Base-by-base conservation (phyloP, 139 green algal species). In the Spirogloea muscicola region DNA sequence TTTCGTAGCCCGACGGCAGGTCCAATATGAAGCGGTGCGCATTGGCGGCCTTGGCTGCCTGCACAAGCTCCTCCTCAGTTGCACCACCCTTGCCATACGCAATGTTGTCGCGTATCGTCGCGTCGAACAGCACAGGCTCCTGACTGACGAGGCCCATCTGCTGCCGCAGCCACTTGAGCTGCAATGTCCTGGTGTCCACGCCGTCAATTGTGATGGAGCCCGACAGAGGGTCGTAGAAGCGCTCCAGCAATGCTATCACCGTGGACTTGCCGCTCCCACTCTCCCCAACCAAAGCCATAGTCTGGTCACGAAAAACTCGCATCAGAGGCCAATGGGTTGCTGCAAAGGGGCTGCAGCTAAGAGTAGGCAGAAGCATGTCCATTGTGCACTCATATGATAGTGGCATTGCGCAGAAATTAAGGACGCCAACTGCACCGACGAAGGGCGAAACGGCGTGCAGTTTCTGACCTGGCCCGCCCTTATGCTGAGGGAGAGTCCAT, bases 261-360 rank as follows among this genome's bases (percentile, higher is more conserved):
- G 93, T 97, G 43, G 76, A 90, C 85, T 98, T 98, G 80, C 92
- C 93, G 44, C 83, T 91, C 68, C 94, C 94, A 27, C 74, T 89
- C 83, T 91, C 85, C 0, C 94, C 94, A 31, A 97, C 92, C 25
- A 98, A 85, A n/a, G 93, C 94, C 13, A 91, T 80, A 2, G 85
- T 91, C 34, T 73, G 51, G 5, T 38, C n/a, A n/a, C n/a, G n/a
- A 29, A 72, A 40, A 1, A 5, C 29, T 68, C 41, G 21, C 34
- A 7, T 58, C 63, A 66, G 7, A 18, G 31, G 18, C 18, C 13
- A 31, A 16, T 64, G 64, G 2, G 21, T 27, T 3, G 2, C 31
- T 25, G 49, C 39, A 10, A 7, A 10, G 3, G 44, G 9, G 10
- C 25, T 1, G 2, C 3, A 72, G 1, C 16, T 2, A n/a, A 72